phyloP scores from a whole-genome alignment of 345 rosid genomes.

The Lepidium aucheri region DNA sequence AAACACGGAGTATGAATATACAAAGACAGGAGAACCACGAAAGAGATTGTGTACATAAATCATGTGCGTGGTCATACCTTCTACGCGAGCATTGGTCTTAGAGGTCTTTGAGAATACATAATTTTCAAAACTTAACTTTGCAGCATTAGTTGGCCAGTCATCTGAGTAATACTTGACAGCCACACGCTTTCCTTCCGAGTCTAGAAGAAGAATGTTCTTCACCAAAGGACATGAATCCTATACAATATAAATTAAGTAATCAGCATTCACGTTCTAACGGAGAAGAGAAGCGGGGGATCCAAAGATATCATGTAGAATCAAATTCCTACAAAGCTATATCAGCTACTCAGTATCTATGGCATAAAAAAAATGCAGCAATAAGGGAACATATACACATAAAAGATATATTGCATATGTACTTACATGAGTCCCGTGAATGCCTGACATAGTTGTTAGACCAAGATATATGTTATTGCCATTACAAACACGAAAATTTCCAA shows the following conservation, averaged over 20 bases:
- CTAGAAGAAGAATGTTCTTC: constrained; percentile 85
- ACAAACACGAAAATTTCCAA: not conserved
- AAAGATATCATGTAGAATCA: not conserved
- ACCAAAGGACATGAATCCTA: constrained; percentile 74
- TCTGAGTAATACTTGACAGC: constrained; percentile 83
- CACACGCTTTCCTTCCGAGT: constrained; percentile 92
- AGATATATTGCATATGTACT: constrained; percentile 4
- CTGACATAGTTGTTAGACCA: constrained; percentile 20
- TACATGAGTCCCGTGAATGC: constrained; percentile 23
- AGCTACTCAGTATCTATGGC: not conserved
- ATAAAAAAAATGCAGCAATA: not conserved
- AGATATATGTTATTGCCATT: not conserved
- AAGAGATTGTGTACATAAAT: not conserved
- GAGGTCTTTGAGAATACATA: constrained; percentile 60
- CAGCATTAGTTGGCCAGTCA: constrained; percentile 76
- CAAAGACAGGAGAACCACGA: not conserved
- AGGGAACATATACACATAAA: not conserved
- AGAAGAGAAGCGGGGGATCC: not conserved
- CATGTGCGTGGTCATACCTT: constrained; percentile 37
- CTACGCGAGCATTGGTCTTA: constrained; percentile 82
- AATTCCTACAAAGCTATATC: not conserved
- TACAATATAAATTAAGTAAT: not conserved
- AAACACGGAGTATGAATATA: not conserved
- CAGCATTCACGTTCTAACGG: not conserved
- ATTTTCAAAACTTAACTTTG: constrained; percentile 72